A percentile compares a stretch with the other conserved stretches of the same genome.
These are phyloP conservation scores for Nymphaea colorata DNA, from an alignment of 164 flowering plant species.

Conservation along the genomic window DNA sequence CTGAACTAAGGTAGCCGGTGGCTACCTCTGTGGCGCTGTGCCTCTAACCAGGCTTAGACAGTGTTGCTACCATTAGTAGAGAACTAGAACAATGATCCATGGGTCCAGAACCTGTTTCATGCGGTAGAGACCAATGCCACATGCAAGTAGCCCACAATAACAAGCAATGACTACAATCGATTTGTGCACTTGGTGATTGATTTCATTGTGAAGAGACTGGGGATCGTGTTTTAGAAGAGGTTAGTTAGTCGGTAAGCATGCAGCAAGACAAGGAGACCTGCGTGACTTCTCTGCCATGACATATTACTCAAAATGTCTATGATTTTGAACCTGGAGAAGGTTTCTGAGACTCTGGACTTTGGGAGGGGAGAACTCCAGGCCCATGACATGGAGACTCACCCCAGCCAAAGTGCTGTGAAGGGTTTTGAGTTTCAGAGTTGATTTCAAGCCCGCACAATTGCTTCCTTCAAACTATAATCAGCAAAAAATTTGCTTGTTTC, in stretches of 20 bases:
- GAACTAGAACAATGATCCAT: slow-evolving; percentile 88
- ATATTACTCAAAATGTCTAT: slow-evolving; percentile 95
- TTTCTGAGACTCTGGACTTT: slow-evolving; percentile 93
- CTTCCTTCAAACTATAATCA: slow-evolving; percentile 59
- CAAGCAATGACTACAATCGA: slow-evolving; percentile 63
- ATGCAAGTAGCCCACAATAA: slow-evolving; percentile 89
- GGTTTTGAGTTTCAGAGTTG: slow-evolving; percentile 76
- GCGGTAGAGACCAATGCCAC: slow-evolving; percentile 73
- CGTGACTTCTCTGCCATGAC: slow-evolving; percentile 86
- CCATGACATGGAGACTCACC: slow-evolving; percentile 97
- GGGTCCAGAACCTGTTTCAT: slow-evolving; percentile 95
- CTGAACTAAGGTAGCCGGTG: slow-evolving; percentile 29
- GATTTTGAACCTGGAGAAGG: slow-evolving; percentile 88
- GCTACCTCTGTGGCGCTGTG: slow-evolving; percentile 65
- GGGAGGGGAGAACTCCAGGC: slow-evolving; percentile 98
- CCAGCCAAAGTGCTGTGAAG: slow-evolving; percentile 88
- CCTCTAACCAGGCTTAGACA: slow-evolving; percentile 72
- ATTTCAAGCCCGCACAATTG: slow-evolving; percentile 86
- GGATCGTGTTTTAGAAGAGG: slow-evolving; percentile 92
- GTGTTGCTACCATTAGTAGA: slow-evolving; percentile 77
- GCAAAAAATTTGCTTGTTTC: background rate
- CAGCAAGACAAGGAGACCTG: slow-evolving; percentile 86
- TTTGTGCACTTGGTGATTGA: slow-evolving; percentile 74
- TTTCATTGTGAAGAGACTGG: slow-evolving; percentile 84
- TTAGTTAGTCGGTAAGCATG: slow-evolving; percentile 91